Conservation (phyloP, 192 early-diverging fungal species). For the Haplosporangium gracile region DNA sequence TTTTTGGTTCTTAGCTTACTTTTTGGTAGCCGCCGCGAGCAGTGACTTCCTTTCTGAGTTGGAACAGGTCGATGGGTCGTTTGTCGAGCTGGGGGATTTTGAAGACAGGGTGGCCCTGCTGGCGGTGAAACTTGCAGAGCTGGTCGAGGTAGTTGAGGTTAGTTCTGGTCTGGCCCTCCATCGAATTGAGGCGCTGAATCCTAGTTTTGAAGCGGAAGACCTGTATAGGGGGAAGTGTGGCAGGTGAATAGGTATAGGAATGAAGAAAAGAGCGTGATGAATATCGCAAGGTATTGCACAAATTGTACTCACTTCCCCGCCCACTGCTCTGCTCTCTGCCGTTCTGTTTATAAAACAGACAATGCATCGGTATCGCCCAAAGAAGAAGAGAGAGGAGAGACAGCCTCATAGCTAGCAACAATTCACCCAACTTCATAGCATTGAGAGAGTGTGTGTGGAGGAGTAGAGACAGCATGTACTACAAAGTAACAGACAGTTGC, state of each 20-base stretch:
- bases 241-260: not conserved
- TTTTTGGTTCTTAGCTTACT: conserved; percentile 48
- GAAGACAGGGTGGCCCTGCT: conserved; percentile 78
- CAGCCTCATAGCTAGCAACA: not conserved
- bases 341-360: not conserved
- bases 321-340: not conserved
- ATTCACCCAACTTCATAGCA: not conserved
- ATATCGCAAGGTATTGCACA: not conserved
- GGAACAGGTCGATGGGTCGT: conserved; percentile 87
- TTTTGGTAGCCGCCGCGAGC: conserved; percentile 79
- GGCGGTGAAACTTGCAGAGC: conserved; percentile 89
- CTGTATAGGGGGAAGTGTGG: conserved; percentile 51
- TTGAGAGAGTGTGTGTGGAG: not conserved
- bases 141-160: conserved; percentile 94
- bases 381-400: not conserved
- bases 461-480: not conserved
- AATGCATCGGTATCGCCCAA: conserved; percentile 1
- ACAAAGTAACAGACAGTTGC: not conserved
- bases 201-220: conserved; percentile 91
- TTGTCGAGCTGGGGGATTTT: conserved; percentile 90
- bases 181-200: conserved; percentile 91
- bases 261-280: conserved; percentile 1
- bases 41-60: conserved; percentile 86
- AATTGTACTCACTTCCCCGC: not conserved
- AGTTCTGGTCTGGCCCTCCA: conserved; percentile 89